Percentiles rank a stretch among this genome's conserved stretches.
phyloP scores from a whole-genome alignment of 73 alveolate species.

The Paramecium octaurelia region DNA sequence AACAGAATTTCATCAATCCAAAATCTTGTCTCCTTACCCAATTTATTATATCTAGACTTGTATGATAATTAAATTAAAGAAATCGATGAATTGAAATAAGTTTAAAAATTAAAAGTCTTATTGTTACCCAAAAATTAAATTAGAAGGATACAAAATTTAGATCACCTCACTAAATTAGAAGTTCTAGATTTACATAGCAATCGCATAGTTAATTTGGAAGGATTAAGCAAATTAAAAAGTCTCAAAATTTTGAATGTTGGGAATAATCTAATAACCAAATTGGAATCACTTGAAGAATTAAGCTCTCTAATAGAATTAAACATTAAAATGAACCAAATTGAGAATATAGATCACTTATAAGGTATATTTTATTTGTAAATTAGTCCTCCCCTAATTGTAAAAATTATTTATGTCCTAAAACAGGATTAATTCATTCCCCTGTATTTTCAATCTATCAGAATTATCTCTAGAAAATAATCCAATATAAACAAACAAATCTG shows the following conservation, averaged over 20 bases:
- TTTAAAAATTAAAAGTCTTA: constrained; percentile 75
- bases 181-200: constrained; percentile 83
- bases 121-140: constrained; percentile 79
- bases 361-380: constrained; percentile 52
- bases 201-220: constrained; percentile 77
- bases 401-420: constrained; percentile 67
- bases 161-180: constrained; percentile 72
- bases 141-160: constrained; percentile 69
- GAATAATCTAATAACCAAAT: constrained; percentile 70
- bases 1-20: constrained; percentile 71
- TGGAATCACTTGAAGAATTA: constrained; percentile 71
- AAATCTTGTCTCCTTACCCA: constrained; percentile 76
- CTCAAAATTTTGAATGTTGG: constrained; percentile 81
- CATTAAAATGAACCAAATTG: constrained; percentile 76
- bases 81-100: constrained; percentile 77
- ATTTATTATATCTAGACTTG: constrained; percentile 74
- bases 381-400: constrained; percentile 66
- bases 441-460: constrained; percentile 63
- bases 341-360: constrained; percentile 66
- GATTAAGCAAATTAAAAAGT: constrained; percentile 62
- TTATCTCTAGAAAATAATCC: constrained; percentile 74
- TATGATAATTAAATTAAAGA: constrained; percentile 80
- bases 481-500: constrained; percentile 12
- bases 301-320: constrained; percentile 72
- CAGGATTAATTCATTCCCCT: constrained; percentile 64